Evolutionary conservation across 345 rosid species (phyloP).

Genomic region (Eucalyptus pauciflora): DNA sequence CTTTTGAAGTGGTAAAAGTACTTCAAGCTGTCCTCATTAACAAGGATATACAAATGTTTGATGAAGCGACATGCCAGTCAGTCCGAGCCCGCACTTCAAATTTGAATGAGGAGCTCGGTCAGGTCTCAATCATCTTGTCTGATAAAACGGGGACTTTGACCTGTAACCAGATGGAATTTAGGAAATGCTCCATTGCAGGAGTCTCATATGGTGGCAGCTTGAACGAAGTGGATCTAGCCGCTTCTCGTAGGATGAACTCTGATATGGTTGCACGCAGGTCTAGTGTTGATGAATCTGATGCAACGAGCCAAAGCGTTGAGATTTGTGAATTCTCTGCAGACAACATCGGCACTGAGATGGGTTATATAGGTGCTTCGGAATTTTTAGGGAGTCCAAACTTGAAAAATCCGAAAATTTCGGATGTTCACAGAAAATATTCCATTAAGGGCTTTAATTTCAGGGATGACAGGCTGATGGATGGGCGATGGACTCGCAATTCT

Average conservation of each 20-base stretch:
- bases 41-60: slow-evolving; percentile 53
- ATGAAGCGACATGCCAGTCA: slow-evolving; percentile 38
- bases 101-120: slow-evolving; percentile 75
- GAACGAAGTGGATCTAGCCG: slow-evolving; percentile 56
- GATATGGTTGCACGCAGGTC: slow-evolving; percentile 5
- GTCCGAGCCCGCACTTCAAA: slow-evolving; percentile 67
- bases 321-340: not conserved
- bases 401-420: no score
- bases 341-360: not conserved
- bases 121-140: slow-evolving; percentile 59
- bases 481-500: slow-evolving; percentile 39
- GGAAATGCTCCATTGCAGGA: slow-evolving; percentile 79
- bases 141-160: slow-evolving; percentile 89
- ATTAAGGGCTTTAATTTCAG: slow-evolving; percentile 57
- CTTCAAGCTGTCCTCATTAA: slow-evolving; percentile 63
- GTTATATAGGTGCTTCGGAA: not conserved
- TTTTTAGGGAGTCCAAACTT: not conserved
- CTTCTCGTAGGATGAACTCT: slow-evolving; percentile 35
- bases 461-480: slow-evolving; percentile 50
- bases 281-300: not conserved
- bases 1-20: slow-evolving; percentile 67
- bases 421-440: not conserved
- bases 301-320: slow-evolving; percentile 13
- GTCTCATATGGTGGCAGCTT: slow-evolving; percentile 43
- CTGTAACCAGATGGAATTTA: slow-evolving; percentile 74